A percentile compares a stretch with the other conserved stretches of the same genome.
Conservation (phyloP, 2,329 filamentous ascomycete species). For the Alternaria sp. region DNA sequence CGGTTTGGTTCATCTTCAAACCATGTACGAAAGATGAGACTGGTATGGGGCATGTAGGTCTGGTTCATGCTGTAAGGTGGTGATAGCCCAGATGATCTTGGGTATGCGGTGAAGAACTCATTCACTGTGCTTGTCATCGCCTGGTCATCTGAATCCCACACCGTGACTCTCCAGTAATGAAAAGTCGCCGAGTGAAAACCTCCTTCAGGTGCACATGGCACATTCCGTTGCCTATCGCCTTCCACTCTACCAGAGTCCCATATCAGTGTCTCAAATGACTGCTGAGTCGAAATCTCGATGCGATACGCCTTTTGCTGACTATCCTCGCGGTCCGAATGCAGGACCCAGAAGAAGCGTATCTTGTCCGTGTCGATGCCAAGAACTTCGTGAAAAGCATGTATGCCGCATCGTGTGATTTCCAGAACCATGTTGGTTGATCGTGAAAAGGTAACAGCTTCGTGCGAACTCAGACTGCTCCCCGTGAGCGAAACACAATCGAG, state of each 20-base stretch:
- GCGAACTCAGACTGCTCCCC: neutral
- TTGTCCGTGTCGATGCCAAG: slow-evolving; percentile 53
- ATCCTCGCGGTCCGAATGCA: slow-evolving; percentile 42
- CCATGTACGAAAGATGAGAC: slow-evolving; percentile 55
- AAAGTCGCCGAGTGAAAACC: slow-evolving; percentile 51
- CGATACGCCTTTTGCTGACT: slow-evolving; percentile 38
- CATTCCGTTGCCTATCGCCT: slow-evolving; percentile 37
- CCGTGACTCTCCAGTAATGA: slow-evolving; percentile 51
- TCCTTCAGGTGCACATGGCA: slow-evolving; percentile 38
- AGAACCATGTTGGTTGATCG: slow-evolving; percentile 23
- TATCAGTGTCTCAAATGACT: neutral
- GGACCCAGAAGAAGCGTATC: slow-evolving; percentile 50
- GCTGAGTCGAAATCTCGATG: neutral
- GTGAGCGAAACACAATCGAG: neutral
- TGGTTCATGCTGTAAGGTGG: slow-evolving; percentile 57
- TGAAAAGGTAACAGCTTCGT: neutral
- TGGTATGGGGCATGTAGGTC: slow-evolving; percentile 55
- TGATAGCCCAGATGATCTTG: slow-evolving; percentile 44
- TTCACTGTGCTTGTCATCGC: slow-evolving; percentile 37
- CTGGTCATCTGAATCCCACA: slow-evolving; percentile 49
- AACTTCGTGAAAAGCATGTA: slow-evolving; percentile 53
- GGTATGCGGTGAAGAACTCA: slow-evolving; percentile 54
- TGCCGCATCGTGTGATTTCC: slow-evolving; percentile 47
- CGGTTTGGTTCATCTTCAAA: slow-evolving; percentile 52
- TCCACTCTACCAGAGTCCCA: slow-evolving; percentile 18